phyloP scores from a whole-genome alignment of 805 yeast species.

The Ogataea thermomethanolica region DNA sequence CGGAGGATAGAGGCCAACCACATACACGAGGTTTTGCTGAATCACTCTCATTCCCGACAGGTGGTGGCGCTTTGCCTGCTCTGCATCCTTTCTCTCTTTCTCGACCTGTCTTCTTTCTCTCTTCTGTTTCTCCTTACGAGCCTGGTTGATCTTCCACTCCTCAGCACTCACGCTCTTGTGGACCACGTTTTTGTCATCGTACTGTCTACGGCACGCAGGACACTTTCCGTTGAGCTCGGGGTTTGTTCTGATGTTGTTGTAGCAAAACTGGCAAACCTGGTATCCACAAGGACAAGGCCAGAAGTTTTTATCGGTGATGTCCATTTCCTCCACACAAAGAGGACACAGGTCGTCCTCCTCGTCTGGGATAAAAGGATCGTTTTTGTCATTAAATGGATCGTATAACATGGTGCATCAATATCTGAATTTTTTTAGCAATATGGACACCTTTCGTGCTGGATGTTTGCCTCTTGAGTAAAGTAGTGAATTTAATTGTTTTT shows the following conservation, averaged over 20 bases:
- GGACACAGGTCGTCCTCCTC: slow-evolving; percentile 87
- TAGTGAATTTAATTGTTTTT: background rate
- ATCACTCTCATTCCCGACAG: slow-evolving; percentile 97
- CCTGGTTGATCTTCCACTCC: slow-evolving; percentile 80
- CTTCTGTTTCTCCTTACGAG: slow-evolving; percentile 76
- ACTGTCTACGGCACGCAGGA: slow-evolving; percentile 94
- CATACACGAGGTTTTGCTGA: slow-evolving; percentile 94
- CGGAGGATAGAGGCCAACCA: slow-evolving; percentile 89
- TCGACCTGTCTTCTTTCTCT: slow-evolving; percentile 81
- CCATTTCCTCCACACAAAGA: slow-evolving; percentile 96
- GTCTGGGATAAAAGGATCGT: slow-evolving; percentile 65
- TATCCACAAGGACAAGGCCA: slow-evolving; percentile 99
- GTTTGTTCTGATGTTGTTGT: slow-evolving; percentile 91
- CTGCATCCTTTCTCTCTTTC: slow-evolving; percentile 88
- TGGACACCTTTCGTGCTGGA: no score
- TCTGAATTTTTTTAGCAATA: no score
- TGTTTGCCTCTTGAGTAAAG: slow-evolving; percentile 2
- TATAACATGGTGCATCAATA: slow-evolving; percentile 13
- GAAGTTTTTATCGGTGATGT: slow-evolving; percentile 90
- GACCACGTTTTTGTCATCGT: slow-evolving; percentile 90
- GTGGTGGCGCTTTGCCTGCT: slow-evolving; percentile 78
- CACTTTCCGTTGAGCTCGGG: slow-evolving; percentile 95
- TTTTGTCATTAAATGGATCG: slow-evolving; percentile 23
- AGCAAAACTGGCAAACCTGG: slow-evolving; percentile 97
- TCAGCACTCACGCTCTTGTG: slow-evolving; percentile 81